Evolutionary conservation across 805 yeast species (phyloP).

Genomic region (Zygotorulaspora florentina): DNA sequence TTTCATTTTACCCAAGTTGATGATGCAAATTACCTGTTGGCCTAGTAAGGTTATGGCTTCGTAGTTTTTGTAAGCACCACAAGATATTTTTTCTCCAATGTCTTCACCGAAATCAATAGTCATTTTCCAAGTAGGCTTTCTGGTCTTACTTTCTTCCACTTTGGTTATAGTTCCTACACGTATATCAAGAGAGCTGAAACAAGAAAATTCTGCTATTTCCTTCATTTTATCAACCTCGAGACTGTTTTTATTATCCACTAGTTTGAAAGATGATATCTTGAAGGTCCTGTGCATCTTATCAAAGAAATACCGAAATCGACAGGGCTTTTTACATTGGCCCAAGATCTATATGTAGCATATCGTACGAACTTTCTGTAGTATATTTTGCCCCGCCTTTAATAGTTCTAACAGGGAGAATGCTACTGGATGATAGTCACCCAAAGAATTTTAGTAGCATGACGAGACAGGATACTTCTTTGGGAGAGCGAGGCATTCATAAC

Average conservation of each 20-base stretch:
- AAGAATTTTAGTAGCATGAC: too few species aligned
- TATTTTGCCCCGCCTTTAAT: too few species aligned
- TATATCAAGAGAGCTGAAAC: background rate
- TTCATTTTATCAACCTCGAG: background rate
- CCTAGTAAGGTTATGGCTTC: background rate
- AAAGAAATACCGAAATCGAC: too few species aligned
- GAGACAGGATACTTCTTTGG: too few species aligned
- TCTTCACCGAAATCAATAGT: background rate
- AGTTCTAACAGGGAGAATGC: too few species aligned
- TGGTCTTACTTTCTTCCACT: background rate
- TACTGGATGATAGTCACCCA: too few species aligned
- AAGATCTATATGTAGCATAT: too few species aligned
- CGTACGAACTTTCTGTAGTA: too few species aligned
- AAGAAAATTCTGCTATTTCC: background rate
- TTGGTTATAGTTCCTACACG: background rate
- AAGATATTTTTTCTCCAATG: background rate
- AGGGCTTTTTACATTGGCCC: too few species aligned
- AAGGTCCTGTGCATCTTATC: too few species aligned
- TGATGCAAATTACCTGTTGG: background rate
- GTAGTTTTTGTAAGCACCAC: background rate
- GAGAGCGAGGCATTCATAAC: slow-evolving; percentile 24
- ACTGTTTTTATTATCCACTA: too few species aligned
- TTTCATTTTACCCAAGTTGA: background rate
- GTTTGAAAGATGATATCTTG: too few species aligned
- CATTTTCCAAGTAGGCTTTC: background rate